These are phyloP conservation scores for Diversispora eburnea DNA, from an alignment of 192 early-diverging fungal genomes.

Conservation along the genomic window DNA sequence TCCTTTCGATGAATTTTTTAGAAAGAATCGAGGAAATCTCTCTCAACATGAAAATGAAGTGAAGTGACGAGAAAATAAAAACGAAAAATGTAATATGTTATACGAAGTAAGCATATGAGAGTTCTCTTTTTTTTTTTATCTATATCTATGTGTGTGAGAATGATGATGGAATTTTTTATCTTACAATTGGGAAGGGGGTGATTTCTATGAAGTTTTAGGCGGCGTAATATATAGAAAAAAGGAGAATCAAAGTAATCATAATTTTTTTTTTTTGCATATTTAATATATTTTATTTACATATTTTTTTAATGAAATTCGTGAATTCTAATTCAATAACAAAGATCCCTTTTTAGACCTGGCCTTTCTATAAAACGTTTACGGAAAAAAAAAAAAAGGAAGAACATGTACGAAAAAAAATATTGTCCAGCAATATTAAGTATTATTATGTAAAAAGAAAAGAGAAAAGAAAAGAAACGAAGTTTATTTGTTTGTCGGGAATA, in stretches of 20 bases:
- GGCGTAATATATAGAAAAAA: constrained; percentile 16
- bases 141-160: not conserved
- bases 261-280: not conserved
- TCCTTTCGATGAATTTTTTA: too few species aligned
- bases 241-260: not conserved
- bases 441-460: not conserved
- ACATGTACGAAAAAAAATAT: not conserved
- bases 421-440: not conserved
- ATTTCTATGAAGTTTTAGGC: not conserved
- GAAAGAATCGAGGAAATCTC: too few species aligned
- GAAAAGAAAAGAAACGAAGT: constrained; percentile 10
- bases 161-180: not conserved
- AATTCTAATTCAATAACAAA: not conserved
- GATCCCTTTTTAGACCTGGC: constrained; percentile 21
- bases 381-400: not conserved
- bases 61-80: too few species aligned
- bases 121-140: constrained; percentile 1
- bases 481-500: constrained; percentile 1
- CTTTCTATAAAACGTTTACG: constrained; percentile 9
- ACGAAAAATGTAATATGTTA: not conserved
- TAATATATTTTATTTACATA: too few species aligned
- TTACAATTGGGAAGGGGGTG: constrained; percentile 4
- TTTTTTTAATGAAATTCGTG: constrained; percentile 6
- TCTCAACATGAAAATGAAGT: too few species aligned
- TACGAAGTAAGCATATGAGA: not conserved